Base-by-base conservation (phyloP, 306 rosid species). In the Sophora flavescens region DNA sequence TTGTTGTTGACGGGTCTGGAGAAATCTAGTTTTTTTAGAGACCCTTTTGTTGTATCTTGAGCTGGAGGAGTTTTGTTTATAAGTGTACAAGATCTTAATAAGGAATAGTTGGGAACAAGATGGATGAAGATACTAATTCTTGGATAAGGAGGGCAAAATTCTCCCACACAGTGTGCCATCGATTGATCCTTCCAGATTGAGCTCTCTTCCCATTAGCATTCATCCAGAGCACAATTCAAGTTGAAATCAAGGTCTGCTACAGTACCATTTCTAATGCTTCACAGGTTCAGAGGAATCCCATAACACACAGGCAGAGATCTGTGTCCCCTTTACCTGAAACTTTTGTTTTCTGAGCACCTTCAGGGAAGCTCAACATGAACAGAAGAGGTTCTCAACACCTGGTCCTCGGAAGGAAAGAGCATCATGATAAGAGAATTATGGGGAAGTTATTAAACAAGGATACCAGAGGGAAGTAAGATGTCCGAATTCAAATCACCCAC, bases 111-210 rank as follows among this genome's bases (percentile, higher is more conserved):
- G 71, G 62, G 58, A 70, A 30, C 13, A 74, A 78, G 52, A 96
- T 96, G 98, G 96, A 70, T 11, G 91, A 91, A 58, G 84, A 89
- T 64, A 76, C 78, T 32, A 80, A 32, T 88, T 96, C 99, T 4
- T 96, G 99, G 99, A 70, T 96, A 45, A 78, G 97, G 84, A 88
- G 99, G 82, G 69, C 99, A 4, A 92, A 87, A 14, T 96, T 78
- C 74, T 88, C 99, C n/a, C 99, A 89, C 58, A 93, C 97, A 0
- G 89, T 90, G 72, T 93, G 88, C 74, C 96, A 96, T 78, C 84
- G 99, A 50, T 89, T 88, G 80, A 93, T 67, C 63, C 93, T 45
- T 78, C 90, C 5, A 89, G 83, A 74, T 72, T 86, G 80, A 66
- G 60, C 17, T 15, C 77, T 3, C 26, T 76, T 82, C 88, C 87